Evolutionary conservation across 306 rosid species (phyloP).

Genomic region (Albizia julibrissin): DNA sequence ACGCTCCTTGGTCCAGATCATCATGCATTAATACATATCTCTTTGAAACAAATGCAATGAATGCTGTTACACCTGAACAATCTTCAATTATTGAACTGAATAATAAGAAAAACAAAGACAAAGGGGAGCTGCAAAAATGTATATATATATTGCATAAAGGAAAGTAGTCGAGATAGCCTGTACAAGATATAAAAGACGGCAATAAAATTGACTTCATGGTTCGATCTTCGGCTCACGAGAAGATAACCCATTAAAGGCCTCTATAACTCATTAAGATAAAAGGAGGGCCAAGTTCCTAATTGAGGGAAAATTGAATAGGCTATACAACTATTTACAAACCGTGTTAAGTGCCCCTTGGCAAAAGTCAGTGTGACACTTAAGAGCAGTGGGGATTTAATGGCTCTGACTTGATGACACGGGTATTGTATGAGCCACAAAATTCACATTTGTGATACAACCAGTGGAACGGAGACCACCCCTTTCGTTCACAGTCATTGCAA

Average conservation of each 20-base stretch:
- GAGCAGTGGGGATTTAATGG: slow-evolving; percentile 55
- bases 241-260: slow-evolving; percentile 38
- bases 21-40: background rate
- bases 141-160: slow-evolving; percentile 9
- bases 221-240: slow-evolving; percentile 27
- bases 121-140: slow-evolving; percentile 3
- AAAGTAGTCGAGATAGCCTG: slow-evolving; percentile 24
- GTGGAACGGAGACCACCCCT: slow-evolving; percentile 82
- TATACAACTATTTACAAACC: slow-evolving; percentile 69
- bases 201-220: slow-evolving; percentile 24
- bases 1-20: background rate
- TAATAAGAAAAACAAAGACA: background rate
- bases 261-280: slow-evolving; percentile 33
- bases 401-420: slow-evolving; percentile 86
- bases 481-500: slow-evolving; percentile 87
- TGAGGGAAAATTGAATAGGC: slow-evolving; percentile 55
- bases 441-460: slow-evolving; percentile 96
- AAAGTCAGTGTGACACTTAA: slow-evolving; percentile 21
- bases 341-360: slow-evolving; percentile 27
- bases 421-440: slow-evolving; percentile 87
- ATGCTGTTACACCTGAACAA: background rate
- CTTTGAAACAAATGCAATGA: background rate
- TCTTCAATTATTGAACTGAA: background rate
- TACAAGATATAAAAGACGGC: slow-evolving; percentile 36
- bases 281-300: slow-evolving; percentile 38